These are phyloP conservation scores for Monosporascus sp. DNA, from an alignment of 2,329 filamentous ascomycete species.

Conservation along the genomic window DNA sequence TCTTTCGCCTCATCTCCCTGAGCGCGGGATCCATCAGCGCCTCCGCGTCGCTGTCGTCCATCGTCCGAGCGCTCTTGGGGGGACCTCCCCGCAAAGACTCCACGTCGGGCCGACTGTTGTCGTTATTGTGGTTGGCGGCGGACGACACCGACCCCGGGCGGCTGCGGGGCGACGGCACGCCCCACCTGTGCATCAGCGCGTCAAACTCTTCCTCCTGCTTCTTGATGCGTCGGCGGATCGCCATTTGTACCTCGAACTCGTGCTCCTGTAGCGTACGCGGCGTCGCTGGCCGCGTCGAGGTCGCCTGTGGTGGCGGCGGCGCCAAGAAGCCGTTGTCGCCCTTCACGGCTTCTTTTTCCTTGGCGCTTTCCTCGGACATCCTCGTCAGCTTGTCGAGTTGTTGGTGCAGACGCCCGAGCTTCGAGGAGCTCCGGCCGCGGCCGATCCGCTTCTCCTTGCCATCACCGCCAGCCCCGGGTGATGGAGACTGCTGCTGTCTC, in stretches of 20 bases:
- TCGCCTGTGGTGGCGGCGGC: background rate
- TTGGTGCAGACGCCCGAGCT: background rate
- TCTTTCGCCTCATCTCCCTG: background rate
- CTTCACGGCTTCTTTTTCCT: background rate
- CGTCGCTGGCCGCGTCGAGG: background rate
- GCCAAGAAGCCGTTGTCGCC: background rate
- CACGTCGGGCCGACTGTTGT: background rate
- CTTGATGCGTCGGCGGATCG: slow-evolving; percentile 4
- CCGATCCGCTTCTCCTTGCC: background rate
- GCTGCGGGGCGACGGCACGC: background rate
- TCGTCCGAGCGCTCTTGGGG: background rate
- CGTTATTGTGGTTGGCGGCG: background rate
- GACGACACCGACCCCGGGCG: background rate
- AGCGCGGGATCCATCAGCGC: background rate
- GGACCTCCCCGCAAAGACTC: no score
- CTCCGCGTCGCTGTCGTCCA: background rate
- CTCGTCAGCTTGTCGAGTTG: background rate
- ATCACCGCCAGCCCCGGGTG: background rate
- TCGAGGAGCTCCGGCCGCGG: background rate
- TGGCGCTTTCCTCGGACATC: background rate
- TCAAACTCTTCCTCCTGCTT: slow-evolving; percentile 2
- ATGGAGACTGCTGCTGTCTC: background rate
- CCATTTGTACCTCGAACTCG: slow-evolving; percentile 1
- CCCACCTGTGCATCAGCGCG: slow-evolving; percentile 1
- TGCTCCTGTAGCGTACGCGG: background rate